Evolutionary conservation across 768 basidiomycete genomes (phyloP), one percentile per base, ranked within the genome.

Genomic region (Tylopilus balloui): DNA sequence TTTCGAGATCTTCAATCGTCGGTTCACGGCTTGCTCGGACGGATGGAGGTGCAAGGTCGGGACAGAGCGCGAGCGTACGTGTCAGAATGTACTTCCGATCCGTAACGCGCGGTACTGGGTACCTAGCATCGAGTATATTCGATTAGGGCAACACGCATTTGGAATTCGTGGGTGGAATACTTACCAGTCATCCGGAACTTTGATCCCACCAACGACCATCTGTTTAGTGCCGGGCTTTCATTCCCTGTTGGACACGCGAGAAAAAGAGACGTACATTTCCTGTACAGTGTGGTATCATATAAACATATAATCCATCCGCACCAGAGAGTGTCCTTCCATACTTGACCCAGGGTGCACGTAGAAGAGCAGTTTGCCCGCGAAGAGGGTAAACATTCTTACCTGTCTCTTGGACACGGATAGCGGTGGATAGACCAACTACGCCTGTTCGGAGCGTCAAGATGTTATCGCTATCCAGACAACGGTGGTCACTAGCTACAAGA

Each of bases 401-500:
- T 14, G 71, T 72, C 55, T 84, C 79, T 61, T 87, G 86, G 11
- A 89, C 70, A 55, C 74, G 80, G 28, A 90, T 55, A 0, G 88
- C 89, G 4, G 88, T 86, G 0, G 87, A 84, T 24, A 92, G 72
- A 4, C 89, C 89, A 4, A 91, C 66, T 1, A 91, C 88, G 41
- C 88, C 88, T 91, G 50, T 39, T 27, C 24, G 10, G 20, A 44
- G 34, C 1, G 19, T 48, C 41, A 31, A 27, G 38, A 24, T 19
- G 48, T 19, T 12, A 28, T 28, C 9, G 11, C 28, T 10, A 12
- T 19, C 5, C 15, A 35, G 19, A 21, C 6, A 21, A 21, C 19
- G 20, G 34, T 9, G 10, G 31, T 17, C 8, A 24, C n/a, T 27
- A 15, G 23, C 4, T 12, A 4, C 25, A 28, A 40, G 3, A n/a